These are phyloP conservation scores for Pseudovirgaria hyperparasitica DNA, from an alignment of 2,329 filamentous ascomycete genomes.

Conservation along the genomic window DNA sequence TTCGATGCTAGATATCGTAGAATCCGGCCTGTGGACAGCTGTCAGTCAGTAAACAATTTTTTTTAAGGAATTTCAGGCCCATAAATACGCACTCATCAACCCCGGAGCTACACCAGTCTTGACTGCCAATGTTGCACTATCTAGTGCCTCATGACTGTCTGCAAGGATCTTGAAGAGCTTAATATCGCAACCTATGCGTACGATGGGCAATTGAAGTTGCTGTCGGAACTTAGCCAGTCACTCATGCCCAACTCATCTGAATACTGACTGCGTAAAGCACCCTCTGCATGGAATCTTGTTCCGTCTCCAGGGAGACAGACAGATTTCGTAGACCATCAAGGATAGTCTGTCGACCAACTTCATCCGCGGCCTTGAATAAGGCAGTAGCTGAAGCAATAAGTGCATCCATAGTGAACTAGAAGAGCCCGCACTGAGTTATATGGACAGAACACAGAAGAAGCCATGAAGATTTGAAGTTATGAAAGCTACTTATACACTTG, in stretches of 20 bases:
- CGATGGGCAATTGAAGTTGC: conserved; percentile 12
- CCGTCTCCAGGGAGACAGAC: conserved; percentile 12
- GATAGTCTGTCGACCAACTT: conserved; percentile 10
- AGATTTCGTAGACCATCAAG: conserved; percentile 15
- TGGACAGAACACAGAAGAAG: too few relatives aligned
- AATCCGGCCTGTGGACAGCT: conserved; percentile 12
- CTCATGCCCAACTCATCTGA: too few relatives aligned
- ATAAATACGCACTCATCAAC: conserved; percentile 11
- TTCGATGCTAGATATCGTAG: conserved; percentile 21
- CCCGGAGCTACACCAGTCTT: conserved; percentile 13
- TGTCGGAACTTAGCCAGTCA: conserved; percentile 1
- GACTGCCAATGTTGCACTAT: conserved; percentile 10
- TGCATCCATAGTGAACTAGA: conserved; percentile 13
- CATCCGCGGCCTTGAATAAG: conserved; percentile 10
- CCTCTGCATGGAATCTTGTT: conserved; percentile 13
- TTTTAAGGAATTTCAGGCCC: background rate
- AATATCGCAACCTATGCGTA: conserved; percentile 12
- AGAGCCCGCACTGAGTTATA: too few relatives aligned
- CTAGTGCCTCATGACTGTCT: conserved; percentile 5
- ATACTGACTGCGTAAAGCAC: conserved; percentile 8
- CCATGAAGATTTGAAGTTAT: too few relatives aligned
- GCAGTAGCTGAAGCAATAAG: conserved; percentile 11
- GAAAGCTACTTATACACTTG: too few relatives aligned
- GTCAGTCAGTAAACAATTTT: background rate
- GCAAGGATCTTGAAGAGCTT: conserved; percentile 10